These are phyloP conservation scores for Exobasidium rhododendri DNA, from an alignment of 1,284 basidiomycete species.

Conservation along the genomic window DNA sequence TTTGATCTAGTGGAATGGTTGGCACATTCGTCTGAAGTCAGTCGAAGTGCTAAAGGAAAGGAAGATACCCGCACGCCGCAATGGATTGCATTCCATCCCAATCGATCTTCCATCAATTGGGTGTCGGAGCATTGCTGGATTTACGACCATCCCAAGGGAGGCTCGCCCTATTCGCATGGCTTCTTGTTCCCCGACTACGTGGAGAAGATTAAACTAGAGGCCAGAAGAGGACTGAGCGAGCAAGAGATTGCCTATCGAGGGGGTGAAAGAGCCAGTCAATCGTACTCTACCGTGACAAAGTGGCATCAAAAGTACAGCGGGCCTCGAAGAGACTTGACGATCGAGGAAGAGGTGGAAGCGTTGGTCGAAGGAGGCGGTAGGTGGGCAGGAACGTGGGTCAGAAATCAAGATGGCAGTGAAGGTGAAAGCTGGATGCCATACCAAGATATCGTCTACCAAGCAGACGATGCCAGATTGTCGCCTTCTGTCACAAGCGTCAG, in stretches of 20 bases:
- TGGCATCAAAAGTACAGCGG: constrained; percentile 77
- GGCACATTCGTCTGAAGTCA: constrained; percentile 69
- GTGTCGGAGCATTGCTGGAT: constrained; percentile 92
- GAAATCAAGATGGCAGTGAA: constrained; percentile 34
- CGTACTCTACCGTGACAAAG: constrained; percentile 79
- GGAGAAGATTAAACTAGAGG: constrained; percentile 62
- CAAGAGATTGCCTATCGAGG: constrained; percentile 53
- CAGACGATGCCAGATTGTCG: constrained; percentile 44
- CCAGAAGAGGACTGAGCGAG: constrained; percentile 54
- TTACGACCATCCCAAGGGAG: constrained; percentile 90
- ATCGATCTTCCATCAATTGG: constrained; percentile 77
- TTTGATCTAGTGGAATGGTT: constrained; percentile 87
- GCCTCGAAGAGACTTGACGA: constrained; percentile 67
- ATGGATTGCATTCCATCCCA: constrained; percentile 88
- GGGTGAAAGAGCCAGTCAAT: constrained; percentile 60
- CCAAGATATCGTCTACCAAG: constrained; percentile 51
- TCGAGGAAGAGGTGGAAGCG: constrained; percentile 78
- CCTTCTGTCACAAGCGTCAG: constrained; percentile 6
- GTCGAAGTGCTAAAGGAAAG: constrained; percentile 70
- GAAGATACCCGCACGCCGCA: constrained; percentile 91
- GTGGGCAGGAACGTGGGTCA: constrained; percentile 60
- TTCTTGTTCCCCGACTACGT: constrained; percentile 94
- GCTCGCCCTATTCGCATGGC: constrained; percentile 86
- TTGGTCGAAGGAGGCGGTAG: constrained; percentile 74
- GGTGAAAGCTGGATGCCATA: constrained; percentile 38